Base-by-base conservation (phyloP, 441 rosid species). In the Populus hybrid region DNA sequence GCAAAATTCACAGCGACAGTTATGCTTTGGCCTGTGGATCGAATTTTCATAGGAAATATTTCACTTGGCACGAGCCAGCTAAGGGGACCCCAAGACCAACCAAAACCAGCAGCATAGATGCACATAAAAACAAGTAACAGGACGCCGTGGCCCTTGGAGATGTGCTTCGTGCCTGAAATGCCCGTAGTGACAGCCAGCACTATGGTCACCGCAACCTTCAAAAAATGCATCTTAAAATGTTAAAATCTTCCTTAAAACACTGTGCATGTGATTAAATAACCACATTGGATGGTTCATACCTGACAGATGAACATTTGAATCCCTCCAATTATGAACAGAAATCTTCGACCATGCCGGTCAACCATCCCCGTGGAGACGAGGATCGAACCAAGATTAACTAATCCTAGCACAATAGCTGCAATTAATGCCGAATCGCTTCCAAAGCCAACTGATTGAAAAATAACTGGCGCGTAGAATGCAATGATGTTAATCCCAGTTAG, bases 61-160 rank as follows among this genome's bases (percentile, higher is more conserved):
- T 94, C 98, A 70, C 97, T 89, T 0, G 97, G 97, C 78, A 94
- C 87, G 36, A 94, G 88, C 95, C 97, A 91, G 66, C 85, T 78
- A 4, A 94, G 74, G 26, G 97, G 97, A 1, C 98, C 97, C 97
- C 97, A 94, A 0, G 97, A 93, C 97, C 97, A 94, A 5, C 95
- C 97, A 72, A 93, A 94, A 8, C 97, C 98, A 24, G 97, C 90
- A 2, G 94, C 88, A 16, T 91, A 90, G 28, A 90, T n/a, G 87
- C 97, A 86, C 86, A 89, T 87, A 20, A 91, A 80, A 20, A 84
- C 85, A 5, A 93, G 84, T 3, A 93, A 89, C 18, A 84, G 42
- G 46, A 89, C 61, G 11, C 90, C 89, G 42, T 85, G 66, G 69
- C 86, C 89, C 78, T 79, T 87, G 50, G 85, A 71, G 76, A 91